Conservation (phyloP, 495 filamentous ascomycete species). For the Xylaria cubensis region DNA sequence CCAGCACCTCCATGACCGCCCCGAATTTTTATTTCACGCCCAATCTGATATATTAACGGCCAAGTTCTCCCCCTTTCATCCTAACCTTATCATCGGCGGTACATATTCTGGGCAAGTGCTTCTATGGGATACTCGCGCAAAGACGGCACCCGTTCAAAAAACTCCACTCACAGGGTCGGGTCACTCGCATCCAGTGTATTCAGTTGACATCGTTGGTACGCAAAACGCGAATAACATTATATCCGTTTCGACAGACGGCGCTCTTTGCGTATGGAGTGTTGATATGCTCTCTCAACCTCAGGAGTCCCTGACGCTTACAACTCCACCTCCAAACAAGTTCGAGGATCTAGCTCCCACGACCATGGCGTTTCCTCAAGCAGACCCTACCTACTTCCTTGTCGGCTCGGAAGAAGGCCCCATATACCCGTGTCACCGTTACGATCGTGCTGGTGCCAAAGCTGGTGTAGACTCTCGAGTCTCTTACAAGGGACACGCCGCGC, state of each 20-base stretch:
- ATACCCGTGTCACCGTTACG: conserved; percentile 94
- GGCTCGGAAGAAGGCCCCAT: conserved; percentile 96
- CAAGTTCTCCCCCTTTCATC: conserved; percentile 97
- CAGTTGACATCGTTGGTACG: conserved; percentile 92
- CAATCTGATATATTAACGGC: conserved; percentile 94
- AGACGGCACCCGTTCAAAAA: conserved; percentile 88
- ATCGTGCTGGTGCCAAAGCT: conserved; percentile 93
- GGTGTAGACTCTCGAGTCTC: conserved; percentile 85
- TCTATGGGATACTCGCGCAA: conserved; percentile 95
- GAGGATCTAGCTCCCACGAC: conserved; percentile 96
- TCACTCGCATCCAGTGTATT: conserved; percentile 96
- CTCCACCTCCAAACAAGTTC: conserved; percentile 86
- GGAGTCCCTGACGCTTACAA: conserved; percentile 84
- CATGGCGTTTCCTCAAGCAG: conserved; percentile 93
- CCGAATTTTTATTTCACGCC: conserved; percentile 95
- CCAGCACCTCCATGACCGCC: conserved; percentile 86
- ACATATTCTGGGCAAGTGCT: conserved; percentile 96
- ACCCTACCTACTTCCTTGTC: conserved; percentile 96
- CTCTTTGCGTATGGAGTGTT: conserved; percentile 93
- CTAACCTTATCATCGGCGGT: conserved; percentile 91
- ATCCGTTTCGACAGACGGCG: conserved; percentile 93
- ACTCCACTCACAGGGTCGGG: conserved; percentile 91
- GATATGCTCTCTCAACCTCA: conserved; percentile 97
- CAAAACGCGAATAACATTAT: conserved; percentile 99
- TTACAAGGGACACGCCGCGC: conserved; percentile 88